A percentile compares a stretch with the other conserved stretches of the same genome.
Evolutionary conservation across 345 rosid species (phyloP).

Genomic region (Populus pruinosa): DNA sequence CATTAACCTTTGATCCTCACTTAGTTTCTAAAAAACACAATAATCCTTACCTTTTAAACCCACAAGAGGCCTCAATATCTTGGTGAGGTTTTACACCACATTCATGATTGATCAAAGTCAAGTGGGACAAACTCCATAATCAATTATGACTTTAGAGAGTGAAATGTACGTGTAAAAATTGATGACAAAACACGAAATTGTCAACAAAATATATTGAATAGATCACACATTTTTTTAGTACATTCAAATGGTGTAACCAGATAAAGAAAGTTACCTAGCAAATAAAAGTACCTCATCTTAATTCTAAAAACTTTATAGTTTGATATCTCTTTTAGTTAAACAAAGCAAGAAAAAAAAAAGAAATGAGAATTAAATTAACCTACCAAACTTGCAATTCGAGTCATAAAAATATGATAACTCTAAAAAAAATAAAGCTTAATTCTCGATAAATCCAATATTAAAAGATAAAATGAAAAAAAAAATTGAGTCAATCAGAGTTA

Average conservation of each 20-base stretch:
- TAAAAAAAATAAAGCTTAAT: too few species aligned
- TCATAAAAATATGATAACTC: too few species aligned
- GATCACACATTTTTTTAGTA: background rate
- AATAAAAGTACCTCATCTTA: background rate
- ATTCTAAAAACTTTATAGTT: background rate
- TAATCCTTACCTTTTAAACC: conserved; percentile 75
- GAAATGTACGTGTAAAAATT: background rate
- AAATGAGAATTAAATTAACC: background rate
- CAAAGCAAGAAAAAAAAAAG: conserved; percentile 21
- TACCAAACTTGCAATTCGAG: too few species aligned
- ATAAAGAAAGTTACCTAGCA: background rate
- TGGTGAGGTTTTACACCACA: conserved; percentile 51
- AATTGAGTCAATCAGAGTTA: too few species aligned
- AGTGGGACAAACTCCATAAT: background rate
- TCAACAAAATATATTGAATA: too few species aligned
- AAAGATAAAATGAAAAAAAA: too few species aligned
- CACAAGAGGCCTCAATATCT: conserved; percentile 64
- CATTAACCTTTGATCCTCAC: conserved; percentile 83
- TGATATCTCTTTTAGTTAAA: background rate
- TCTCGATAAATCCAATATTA: too few species aligned
- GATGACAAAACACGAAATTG: background rate
- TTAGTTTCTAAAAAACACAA: conserved; percentile 56
- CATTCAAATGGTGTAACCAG: background rate
- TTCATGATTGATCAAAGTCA: conserved; percentile 23
- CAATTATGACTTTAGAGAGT: too few species aligned